Evolutionary conservation across 78 protist genomes (phyloP).

Genomic region (Chrysochromulina parva): DNA sequence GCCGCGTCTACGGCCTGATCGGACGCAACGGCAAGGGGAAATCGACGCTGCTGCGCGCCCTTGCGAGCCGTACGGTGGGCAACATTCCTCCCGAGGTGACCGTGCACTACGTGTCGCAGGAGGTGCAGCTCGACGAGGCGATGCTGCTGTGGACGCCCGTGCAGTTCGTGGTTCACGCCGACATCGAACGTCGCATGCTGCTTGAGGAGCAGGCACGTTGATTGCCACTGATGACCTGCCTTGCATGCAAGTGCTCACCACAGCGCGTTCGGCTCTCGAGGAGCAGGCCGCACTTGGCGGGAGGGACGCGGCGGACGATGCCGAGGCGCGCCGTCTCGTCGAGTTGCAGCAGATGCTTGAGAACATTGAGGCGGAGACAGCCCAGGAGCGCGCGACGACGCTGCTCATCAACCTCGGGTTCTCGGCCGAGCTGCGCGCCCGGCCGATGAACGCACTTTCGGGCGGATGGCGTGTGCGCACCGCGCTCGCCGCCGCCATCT

Average conservation of each 20-base stretch:
- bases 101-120: slow-evolving; percentile 86
- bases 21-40: slow-evolving; percentile 94
- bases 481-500: slow-evolving; percentile 92
- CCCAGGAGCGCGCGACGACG: slow-evolving; percentile 36
- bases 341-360: slow-evolving; percentile 42
- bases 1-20: slow-evolving; percentile 83
- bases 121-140: neutral
- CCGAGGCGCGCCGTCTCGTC: neutral
- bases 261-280: too few relatives aligned
- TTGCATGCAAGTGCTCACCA: too few relatives aligned
- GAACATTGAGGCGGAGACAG: slow-evolving; percentile 68
- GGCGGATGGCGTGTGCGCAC: slow-evolving; percentile 66
- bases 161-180: slow-evolving; percentile 80
- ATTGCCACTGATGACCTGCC: too few relatives aligned
- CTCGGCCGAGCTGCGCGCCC: slow-evolving; percentile 63
- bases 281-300: too few relatives aligned
- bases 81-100: slow-evolving; percentile 64
- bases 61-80: slow-evolving; percentile 69
- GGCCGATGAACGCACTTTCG: slow-evolving; percentile 40
- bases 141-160: neutral
- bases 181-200: slow-evolving; percentile 75
- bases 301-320: neutral
- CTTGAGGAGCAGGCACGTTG: slow-evolving; percentile 62
- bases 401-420: slow-evolving; percentile 86
- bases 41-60: slow-evolving; percentile 81